Conservation (phyloP, 371 early-diverging fungal species). For the Mucor piriformis region DNA sequence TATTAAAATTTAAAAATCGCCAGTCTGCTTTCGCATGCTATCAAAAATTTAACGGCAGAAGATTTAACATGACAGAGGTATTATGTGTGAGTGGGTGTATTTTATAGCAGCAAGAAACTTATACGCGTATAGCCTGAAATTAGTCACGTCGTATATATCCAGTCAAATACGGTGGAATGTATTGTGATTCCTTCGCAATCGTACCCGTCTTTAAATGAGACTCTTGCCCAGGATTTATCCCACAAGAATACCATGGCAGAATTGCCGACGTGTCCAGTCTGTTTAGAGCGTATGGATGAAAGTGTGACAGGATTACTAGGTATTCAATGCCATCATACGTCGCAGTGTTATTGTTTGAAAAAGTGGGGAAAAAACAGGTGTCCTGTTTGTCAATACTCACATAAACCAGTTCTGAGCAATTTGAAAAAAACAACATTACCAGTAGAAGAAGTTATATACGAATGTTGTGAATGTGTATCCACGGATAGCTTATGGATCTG, state of each 20-base stretch:
- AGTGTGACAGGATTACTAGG: conserved; percentile 84
- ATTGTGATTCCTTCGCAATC: conserved; percentile 59
- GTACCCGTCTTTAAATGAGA: conserved; percentile 60
- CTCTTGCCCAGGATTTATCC: conserved; percentile 19
- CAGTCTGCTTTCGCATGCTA: conserved; percentile 70
- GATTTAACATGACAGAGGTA: conserved; percentile 82
- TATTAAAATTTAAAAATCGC: conserved; percentile 72
- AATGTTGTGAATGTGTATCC: conserved; percentile 77
- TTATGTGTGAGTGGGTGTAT: not conserved
- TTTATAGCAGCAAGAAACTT: too few species aligned
- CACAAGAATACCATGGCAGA: conserved; percentile 40
- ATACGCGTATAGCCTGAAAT: conserved; percentile 58
- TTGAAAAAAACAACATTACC: conserved; percentile 14
- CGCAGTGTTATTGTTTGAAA: conserved; percentile 85
- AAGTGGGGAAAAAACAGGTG: conserved; percentile 94
- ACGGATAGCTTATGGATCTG: conserved; percentile 91
- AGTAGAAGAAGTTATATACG: conserved; percentile 25
- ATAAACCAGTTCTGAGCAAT: conserved; percentile 38
- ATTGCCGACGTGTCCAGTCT: conserved; percentile 95
- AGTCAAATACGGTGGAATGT: conserved; percentile 60
- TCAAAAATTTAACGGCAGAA: conserved; percentile 75
- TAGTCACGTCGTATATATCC: conserved; percentile 78
- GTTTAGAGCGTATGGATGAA: conserved; percentile 93
- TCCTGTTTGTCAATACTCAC: conserved; percentile 88
- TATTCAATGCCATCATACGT: conserved; percentile 91